A percentile compares a stretch with the other conserved stretches of the same genome.
Conservation (phyloP, 2,329 filamentous ascomycete species). For the Clonostachys rosea region DNA sequence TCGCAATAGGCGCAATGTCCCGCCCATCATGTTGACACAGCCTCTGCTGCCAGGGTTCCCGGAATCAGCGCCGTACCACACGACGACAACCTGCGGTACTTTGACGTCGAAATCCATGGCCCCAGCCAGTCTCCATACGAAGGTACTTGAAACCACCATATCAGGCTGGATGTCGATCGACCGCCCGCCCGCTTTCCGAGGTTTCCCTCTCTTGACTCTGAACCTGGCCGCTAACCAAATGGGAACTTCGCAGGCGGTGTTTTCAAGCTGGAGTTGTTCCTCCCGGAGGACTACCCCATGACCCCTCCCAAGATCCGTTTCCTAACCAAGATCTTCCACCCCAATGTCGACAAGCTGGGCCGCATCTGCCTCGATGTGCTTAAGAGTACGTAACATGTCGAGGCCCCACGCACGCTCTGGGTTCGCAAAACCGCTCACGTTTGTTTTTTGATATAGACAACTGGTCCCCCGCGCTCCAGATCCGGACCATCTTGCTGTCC, state of each 20-base stretch:
- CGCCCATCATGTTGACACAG: not conserved
- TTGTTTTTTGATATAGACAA: constrained; percentile 60
- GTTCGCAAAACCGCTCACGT: not conserved
- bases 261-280: constrained; percentile 95
- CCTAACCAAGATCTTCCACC: constrained; percentile 98
- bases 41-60: constrained; percentile 61
- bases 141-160: constrained; percentile 48
- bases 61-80: constrained; percentile 95
- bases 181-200: not conserved
- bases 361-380: constrained; percentile 96
- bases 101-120: constrained; percentile 94
- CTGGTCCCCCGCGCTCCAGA: constrained; percentile 97
- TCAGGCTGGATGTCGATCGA: not conserved
- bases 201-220: not conserved
- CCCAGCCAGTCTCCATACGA: constrained; percentile 92
- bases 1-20: not conserved
- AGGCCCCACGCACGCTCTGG: not conserved
- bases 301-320: constrained; percentile 98
- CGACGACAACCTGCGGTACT: constrained; percentile 96
- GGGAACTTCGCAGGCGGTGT: constrained; percentile 54
- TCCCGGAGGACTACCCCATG: constrained; percentile 99
- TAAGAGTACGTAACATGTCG: constrained; percentile 64
- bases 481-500: constrained; percentile 95
- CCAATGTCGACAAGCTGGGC: constrained; percentile 96
- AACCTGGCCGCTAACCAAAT: not conserved